phyloP scores from a whole-genome alignment of 176 grass and related monocot genomes.

The Zizania latifolia region DNA sequence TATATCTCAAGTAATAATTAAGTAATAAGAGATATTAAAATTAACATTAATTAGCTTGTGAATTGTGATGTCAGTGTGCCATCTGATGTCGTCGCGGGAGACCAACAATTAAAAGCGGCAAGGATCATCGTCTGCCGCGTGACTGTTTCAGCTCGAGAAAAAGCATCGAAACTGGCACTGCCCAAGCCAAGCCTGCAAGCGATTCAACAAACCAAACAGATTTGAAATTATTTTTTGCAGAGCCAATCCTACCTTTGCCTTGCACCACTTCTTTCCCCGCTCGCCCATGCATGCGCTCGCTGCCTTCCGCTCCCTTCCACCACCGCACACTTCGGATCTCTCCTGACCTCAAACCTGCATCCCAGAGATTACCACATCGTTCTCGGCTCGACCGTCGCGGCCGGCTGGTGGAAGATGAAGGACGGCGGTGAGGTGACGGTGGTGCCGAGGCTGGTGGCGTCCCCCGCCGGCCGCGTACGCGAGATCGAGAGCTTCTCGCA shows the following conservation, averaged over 20 bases:
- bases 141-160: neutral
- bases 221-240: too few species aligned
- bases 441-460: constrained; percentile 49
- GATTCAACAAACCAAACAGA: too few species aligned
- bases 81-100: too few species aligned
- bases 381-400: too few species aligned
- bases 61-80: too few species aligned
- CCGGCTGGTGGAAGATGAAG: too few species aligned
- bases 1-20: too few species aligned
- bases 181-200: too few species aligned
- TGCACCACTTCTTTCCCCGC: neutral
- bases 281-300: constrained; percentile 5
- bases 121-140: neutral
- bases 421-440: neutral
- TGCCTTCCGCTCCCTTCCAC: neutral
- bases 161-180: neutral
- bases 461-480: constrained; percentile 40
- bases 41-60: too few species aligned
- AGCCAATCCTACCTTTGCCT: too few species aligned
- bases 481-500: constrained; percentile 73
- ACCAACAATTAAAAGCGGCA: too few species aligned
- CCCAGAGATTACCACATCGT: neutral
- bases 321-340: constrained; percentile 30
- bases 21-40: too few species aligned
- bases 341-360: constrained; percentile 27